Evolutionary conservation across 257 asterid genomes (phyloP).

Genomic region (Schizonepeta tenuifolia): DNA sequence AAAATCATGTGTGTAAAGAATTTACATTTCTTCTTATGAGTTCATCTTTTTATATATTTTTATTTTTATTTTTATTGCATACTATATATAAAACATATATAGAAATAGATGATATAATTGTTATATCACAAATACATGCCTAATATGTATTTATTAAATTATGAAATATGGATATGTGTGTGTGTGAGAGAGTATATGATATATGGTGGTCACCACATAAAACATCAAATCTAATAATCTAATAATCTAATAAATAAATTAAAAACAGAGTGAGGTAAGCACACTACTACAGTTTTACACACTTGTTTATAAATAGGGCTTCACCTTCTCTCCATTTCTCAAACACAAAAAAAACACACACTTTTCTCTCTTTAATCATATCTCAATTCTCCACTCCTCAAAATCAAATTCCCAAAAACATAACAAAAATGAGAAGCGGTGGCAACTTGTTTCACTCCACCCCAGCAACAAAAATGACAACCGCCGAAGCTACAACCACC

Average conservation of each 20-base stretch:
- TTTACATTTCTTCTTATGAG: no score
- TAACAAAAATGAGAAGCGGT: constrained; percentile 43
- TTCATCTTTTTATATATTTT: no score
- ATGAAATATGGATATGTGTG: no score
- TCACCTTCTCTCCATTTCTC: constrained; percentile 31
- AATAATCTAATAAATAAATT: neutral
- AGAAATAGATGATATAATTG: no score
- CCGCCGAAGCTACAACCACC: constrained; percentile 42
- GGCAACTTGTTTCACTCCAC: constrained; percentile 38
- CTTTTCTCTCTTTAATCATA: neutral
- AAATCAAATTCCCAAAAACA: constrained; percentile 2
- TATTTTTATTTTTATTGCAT: no score
- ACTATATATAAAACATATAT: no score
- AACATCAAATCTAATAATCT: constrained; percentile 9
- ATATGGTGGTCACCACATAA: constrained; percentile 7
- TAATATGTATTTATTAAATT: no score
- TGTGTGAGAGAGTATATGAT: no score
- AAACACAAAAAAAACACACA: constrained; percentile 20
- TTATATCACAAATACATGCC: no score
- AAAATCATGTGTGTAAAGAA: no score
- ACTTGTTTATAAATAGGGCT: constrained; percentile 41
- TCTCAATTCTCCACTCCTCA: constrained; percentile 4
- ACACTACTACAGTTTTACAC: neutral
- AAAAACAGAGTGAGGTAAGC: constrained; percentile 42
- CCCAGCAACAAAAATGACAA: constrained; percentile 31